Evolutionary conservation across 495 filamentous ascomycete genomes (phyloP), one percentile per base, ranked within the genome.

Genomic region (Aspergillus funiculosus): DNA sequence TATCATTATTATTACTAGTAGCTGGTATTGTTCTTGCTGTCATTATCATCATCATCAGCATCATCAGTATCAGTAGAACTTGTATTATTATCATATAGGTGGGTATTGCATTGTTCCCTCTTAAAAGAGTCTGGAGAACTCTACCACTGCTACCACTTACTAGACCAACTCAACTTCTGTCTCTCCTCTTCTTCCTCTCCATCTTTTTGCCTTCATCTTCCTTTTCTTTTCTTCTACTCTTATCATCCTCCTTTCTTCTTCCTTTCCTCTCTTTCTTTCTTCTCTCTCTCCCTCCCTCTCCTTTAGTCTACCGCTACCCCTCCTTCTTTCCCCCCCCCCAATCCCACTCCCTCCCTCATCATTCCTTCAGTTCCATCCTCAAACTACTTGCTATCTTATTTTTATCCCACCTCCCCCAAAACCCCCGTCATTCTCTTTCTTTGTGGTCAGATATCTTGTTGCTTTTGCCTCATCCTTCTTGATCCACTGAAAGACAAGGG

Each of bases 371-470:
- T 53, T 52, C 53, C 48, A 57, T 60, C 63, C 53, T 52, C 56
- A 49, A 54, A 54, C 52, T 50, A n/a, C n/a, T n/a, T n/a, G n/a
- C n/a, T 52, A 48, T 57, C 42, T 53, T 55, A 46, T 52, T 56
- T 48, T 58, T 52, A 57, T 50, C 41, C 30, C 18, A 29, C 47
- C 44, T 58, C 51, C 62, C 62, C 67, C 69, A 64, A 38, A 28
- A 29, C 47, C 44, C 57, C 51, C 62, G 64, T 68, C 69, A 64
- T 65, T 71, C 69, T 68, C 57, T 68, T 52, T 62, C 58, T 62
- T 60, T 52, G 62, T 50, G 58, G 52, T 59, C 54, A 53, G 56
- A 52, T 59, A 57, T 46, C 31, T 48, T 46, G 39, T 38, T 31
- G 42, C 43, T 28, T 40, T 26, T 54, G 39, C 39, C 39, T 45